Base-by-base conservation (phyloP, 202 grass and related monocot genomes). In the Alloteropsis angusta region DNA sequence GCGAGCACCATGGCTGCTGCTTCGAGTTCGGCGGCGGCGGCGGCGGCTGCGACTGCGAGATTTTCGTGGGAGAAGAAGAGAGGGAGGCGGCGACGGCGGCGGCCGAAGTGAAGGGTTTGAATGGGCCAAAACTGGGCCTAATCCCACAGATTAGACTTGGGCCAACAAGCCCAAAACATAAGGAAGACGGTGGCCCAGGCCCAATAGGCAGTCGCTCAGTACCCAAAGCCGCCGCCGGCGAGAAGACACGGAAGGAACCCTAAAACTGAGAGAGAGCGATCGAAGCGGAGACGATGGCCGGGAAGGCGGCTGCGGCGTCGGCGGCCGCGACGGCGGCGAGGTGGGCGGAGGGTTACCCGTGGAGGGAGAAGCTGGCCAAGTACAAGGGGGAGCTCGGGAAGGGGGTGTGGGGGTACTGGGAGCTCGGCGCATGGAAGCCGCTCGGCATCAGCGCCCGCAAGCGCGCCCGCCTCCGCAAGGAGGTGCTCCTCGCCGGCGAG, bases 331-430 rank as follows among this genome's bases (percentile, higher is more conserved):
- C 68, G 74, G 86, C 77, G 42, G 83, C 64, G 32, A 87, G 22
- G 64, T 90, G 47, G 73, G 85, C 74, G 69, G 73, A 82, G 16
- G 75, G 65, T 23, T 98, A 88, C 74, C 89, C 89, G 45, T 98
- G 91, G 91, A 86, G 58, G 81, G 91, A 94, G 46, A 94, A 92
- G 85, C 77, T 94, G 7, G 85, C 85, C 25, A 93, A 88, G 87
- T 94, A 87, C 85, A 94, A 84, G 62, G 82, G 65, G 48, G 89
- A 94, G 80, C 87, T 94, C 47, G 58, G 73, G 17, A 94, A 94
- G 78, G 95, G 95, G 38, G 89, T 94, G 59, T 98, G 91, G 95
- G 95, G 91, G 2, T 98, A 98, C 79, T 98, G 95, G 91, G 89
- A 98, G 70, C 89, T 97, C 11, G 95, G 95, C 30, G 91, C 95